Evolutionary conservation across 2,329 filamentous ascomycete species (phyloP).

Genomic region (Tolypocladium capitatum): DNA sequence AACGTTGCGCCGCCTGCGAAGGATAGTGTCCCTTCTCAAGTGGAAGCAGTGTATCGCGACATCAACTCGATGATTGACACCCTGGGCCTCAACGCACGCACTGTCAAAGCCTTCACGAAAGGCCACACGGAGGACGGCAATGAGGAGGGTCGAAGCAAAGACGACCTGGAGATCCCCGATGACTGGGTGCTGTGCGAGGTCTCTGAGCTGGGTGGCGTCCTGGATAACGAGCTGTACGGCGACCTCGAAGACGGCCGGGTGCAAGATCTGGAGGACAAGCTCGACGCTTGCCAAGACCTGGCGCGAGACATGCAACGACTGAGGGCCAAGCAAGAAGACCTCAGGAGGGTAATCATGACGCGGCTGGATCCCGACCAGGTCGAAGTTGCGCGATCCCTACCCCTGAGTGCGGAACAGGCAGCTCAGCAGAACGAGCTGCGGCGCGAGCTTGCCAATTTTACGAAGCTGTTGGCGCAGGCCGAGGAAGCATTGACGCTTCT

Average conservation of each 20-base stretch:
- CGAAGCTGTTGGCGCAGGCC: constrained; percentile 60
- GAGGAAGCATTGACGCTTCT: constrained; percentile 73
- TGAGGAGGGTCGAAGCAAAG: constrained; percentile 41
- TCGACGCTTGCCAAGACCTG: constrained; percentile 55
- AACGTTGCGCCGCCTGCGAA: constrained; percentile 38
- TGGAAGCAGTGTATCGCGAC: constrained; percentile 59
- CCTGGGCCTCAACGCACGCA: constrained; percentile 66
- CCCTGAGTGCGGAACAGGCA: constrained; percentile 72
- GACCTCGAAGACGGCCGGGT: constrained; percentile 57
- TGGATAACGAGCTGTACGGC: constrained; percentile 49
- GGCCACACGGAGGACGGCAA: constrained; percentile 48
- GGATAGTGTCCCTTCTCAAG: constrained; percentile 47
- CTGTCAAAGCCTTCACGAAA: constrained; percentile 51
- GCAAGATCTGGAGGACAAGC: constrained; percentile 52
- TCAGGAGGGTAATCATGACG: constrained; percentile 61
- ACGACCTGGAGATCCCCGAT: constrained; percentile 56
- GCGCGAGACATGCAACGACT: constrained; percentile 58
- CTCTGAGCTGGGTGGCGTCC: constrained; percentile 48
- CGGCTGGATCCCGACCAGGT: constrained; percentile 54
- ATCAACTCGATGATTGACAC: constrained; percentile 93
- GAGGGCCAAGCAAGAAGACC: constrained; percentile 61
- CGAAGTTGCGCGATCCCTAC: constrained; percentile 53
- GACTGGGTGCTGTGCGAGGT: constrained; percentile 69
- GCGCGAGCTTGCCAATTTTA: constrained; percentile 58
- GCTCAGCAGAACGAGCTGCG: constrained; percentile 76